A percentile compares a stretch with the other conserved stretches of the same genome.
Conservation (phyloP, 352 stramenopile species). For the Paralagenidium karlingii region DNA sequence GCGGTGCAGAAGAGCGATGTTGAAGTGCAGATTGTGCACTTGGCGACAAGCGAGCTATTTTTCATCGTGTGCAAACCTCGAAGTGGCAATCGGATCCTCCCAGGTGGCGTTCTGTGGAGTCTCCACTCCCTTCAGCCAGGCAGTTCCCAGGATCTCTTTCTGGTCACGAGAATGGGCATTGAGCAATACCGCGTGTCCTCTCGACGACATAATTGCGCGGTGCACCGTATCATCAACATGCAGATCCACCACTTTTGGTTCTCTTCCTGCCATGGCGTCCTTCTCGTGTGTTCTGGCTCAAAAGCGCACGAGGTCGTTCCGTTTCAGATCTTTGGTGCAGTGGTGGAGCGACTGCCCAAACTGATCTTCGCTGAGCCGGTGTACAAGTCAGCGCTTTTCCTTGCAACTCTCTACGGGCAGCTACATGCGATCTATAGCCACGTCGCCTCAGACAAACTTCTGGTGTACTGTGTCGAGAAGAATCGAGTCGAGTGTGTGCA, state of each 20-base stretch:
- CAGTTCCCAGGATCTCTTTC: conserved; percentile 59
- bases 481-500: conserved; percentile 60
- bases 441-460: conserved; percentile 25
- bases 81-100: conserved; percentile 41
- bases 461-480: conserved; percentile 56
- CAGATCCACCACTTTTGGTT: conserved; percentile 73
- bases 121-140: conserved; percentile 19
- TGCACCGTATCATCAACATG: conserved; percentile 43
- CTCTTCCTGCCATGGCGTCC: conserved; percentile 29
- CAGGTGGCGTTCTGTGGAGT: conserved; percentile 51
- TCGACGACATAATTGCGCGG: conserved; percentile 33
- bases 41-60: conserved; percentile 25
- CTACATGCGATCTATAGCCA: conserved; percentile 48
- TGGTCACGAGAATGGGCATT: conserved; percentile 60
- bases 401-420: conserved; percentile 55
- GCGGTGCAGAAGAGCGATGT: conserved; percentile 74
- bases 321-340: conserved; percentile 40
- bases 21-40: conserved; percentile 57
- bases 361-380: conserved; percentile 60
- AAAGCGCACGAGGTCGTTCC: conserved; percentile 69
- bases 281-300: conserved; percentile 58
- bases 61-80: conserved; percentile 68
- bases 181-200: conserved; percentile 59
- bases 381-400: conserved; percentile 29
- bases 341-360: conserved; percentile 50